Base-by-base conservation (phyloP, 495 filamentous ascomycete species). In the Pyrenopolyporus hunteri region DNA sequence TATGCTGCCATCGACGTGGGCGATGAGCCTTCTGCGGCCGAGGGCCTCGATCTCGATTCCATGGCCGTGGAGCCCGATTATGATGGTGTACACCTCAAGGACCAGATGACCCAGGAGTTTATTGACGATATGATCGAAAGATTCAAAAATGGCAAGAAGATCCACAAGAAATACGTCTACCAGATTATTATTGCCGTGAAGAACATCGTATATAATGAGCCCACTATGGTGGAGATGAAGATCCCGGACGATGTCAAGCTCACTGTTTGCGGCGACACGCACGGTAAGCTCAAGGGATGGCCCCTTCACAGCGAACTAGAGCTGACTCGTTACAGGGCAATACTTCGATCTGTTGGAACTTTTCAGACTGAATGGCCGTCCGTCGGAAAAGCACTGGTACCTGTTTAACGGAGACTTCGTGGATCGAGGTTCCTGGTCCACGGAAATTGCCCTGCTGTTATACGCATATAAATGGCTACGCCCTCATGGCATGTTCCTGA, bases 381-480 rank as follows among this genome's bases (percentile, higher is more conserved):
- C 94, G 0, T 83, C 83, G 11, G 89, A 91, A 62, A 89, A 87
- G 59, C 91, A 98, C 63, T 86, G 85, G 68, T 99, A 97, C 69
- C 86, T 99, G 43, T 99, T 99, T 83, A 99, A 99, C 75, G 94
- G 94, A 63, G 94, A 99, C 74, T 99, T 99, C 63, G 94, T 99
- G 19, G 94, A 99, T 71, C 86, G 94, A 72, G 94, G 94, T 14
- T 95, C 90, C 29, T 99, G 94, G 94, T 97, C 93, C 11, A 93
- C 89, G 6, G 94, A 99, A 71, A 92, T 99, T 65, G 94, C 91
- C 8, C 80, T 99, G 19, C 82, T 96, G 22, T 83, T 99, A 19
- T 99, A 96, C 70, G 89, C 93, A 28, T 94, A 97, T 82, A 99
- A 99, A 78, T 96, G 91, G 92, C 74, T 99, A 63, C 87, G 87